Evolutionary conservation across 805 yeast genomes (phyloP).

Genomic region (Ogataea methanolica): DNA sequence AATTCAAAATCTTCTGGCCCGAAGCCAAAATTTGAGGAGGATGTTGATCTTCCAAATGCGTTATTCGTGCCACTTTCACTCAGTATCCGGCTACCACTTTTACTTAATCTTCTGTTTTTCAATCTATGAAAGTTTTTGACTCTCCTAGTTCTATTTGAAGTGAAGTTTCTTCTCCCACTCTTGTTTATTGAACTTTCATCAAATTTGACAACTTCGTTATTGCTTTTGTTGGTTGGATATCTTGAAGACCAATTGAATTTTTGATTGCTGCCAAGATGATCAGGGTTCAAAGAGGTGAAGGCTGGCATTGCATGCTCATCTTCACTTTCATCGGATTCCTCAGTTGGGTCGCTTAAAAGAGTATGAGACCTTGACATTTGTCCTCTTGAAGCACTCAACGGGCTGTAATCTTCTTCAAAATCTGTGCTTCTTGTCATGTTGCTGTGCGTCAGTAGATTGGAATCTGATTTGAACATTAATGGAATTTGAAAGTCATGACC

Average conservation of each 20-base stretch:
- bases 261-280: slow-evolving; percentile 31
- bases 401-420: background rate
- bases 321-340: slow-evolving; percentile 20
- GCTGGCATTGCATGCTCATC: slow-evolving; percentile 28
- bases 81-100: slow-evolving; percentile 28
- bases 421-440: background rate
- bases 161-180: slow-evolving; percentile 9
- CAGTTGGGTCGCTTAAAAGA: background rate
- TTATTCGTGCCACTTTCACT: slow-evolving; percentile 11
- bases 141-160: slow-evolving; percentile 20
- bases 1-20: slow-evolving; percentile 27
- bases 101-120: slow-evolving; percentile 49
- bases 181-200: slow-evolving; percentile 11
- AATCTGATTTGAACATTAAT: background rate
- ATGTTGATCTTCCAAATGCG: slow-evolving; percentile 7
- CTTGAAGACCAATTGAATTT: slow-evolving; percentile 26
- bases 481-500: background rate
- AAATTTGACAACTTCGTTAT: slow-evolving; percentile 5
- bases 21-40: slow-evolving; percentile 16
- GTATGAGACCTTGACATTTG: background rate
- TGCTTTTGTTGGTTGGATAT: slow-evolving; percentile 12
- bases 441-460: background rate
- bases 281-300: slow-evolving; percentile 27
- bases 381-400: background rate
- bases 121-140: slow-evolving; percentile 18